phyloP scores from a whole-genome alignment of 306 rosid species.

The Rosa persica region DNA sequence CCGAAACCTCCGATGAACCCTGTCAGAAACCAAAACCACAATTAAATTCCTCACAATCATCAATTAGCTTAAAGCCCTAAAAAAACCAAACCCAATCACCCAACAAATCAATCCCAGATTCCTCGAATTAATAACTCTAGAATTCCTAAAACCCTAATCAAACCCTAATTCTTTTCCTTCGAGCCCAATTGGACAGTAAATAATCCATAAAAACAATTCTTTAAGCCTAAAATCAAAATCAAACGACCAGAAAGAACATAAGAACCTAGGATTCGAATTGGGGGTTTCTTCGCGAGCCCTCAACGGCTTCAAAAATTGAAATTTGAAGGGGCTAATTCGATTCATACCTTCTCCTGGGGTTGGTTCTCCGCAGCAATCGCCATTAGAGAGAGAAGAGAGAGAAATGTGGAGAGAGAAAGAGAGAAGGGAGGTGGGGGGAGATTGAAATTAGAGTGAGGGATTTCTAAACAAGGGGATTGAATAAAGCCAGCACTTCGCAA shows the following conservation, averaged over 20 bases:
- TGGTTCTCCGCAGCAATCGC: constrained; percentile 75
- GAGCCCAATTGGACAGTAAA: neutral
- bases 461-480: constrained; percentile 20
- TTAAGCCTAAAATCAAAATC: neutral
- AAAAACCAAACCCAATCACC: neutral
- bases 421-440: constrained; percentile 1
- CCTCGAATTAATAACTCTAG: neutral
- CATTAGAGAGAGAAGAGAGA: constrained; percentile 38
- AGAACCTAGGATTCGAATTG: constrained; percentile 23
- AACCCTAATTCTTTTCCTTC: neutral
- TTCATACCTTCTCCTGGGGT: constrained; percentile 58
- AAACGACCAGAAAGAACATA: neutral
- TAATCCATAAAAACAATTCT: neutral
- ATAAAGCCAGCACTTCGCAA: constrained; percentile 36
- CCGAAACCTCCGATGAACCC: constrained; percentile 60
- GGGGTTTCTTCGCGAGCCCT: constrained; percentile 5
- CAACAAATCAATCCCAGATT: neutral
- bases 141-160: too few relatives aligned
- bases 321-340: neutral
- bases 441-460: constrained; percentile 1
- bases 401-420: constrained; percentile 17
- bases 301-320: neutral
- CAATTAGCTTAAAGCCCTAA: neutral
- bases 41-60: neutral
- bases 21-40: constrained; percentile 32